Base-by-base conservation (phyloP, 192 early-diverging fungal genomes). In the Mortierella alpina region DNA sequence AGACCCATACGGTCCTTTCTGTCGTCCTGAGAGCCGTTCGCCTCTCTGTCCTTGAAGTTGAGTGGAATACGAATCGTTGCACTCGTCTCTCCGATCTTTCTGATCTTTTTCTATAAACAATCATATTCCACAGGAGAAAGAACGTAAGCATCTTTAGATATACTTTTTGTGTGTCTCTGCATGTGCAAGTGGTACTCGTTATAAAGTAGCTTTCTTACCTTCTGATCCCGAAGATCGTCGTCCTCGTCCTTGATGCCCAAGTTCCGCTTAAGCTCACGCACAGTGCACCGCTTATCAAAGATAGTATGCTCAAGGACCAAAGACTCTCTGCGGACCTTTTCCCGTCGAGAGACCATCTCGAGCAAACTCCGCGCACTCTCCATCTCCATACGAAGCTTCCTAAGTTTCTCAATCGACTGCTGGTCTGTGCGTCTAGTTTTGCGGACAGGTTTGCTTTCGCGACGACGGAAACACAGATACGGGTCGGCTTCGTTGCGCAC, bases 401-500 rank as follows among this genome's bases (percentile, higher is more conserved):
- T 88, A 39, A 98, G 86, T 65, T 96, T 93, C 61, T 98, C 96
- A 41, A 98, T 73, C 4, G 94, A 93, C 57, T 92, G 91, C 53
- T 91, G 88, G 70, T 99, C 98, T 7, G 91, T 90, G 13, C 95
- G 91, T 53, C 96, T 81, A 5, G 95, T 95, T 73, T 97, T 97
- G 45, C 97, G 92, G 23, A 95, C 80, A 22, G 90, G 88, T 70
- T 94, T 94, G 62, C 96, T 90, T 80, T 99, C 98, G 64, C 98
- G 92, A 54, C 94, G 93, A 59, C 98, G 93, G 88, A 99, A 99
- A 76, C 98, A 99, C 20, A 97, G 91, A 79, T 97, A 99, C 13
- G 98, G 96, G 75, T 98, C 94, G 40, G 85, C 85, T 66, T 98
- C 97, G 51, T 91, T 83, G 53, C 89, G 88, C 7, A 84, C 67